Percentiles rank a stretch among this genome's conserved stretches.
These are phyloP conservation scores for Plasmodium reichenowi DNA, from an alignment of 169 alveolate genomes.

Conservation along the genomic window DNA sequence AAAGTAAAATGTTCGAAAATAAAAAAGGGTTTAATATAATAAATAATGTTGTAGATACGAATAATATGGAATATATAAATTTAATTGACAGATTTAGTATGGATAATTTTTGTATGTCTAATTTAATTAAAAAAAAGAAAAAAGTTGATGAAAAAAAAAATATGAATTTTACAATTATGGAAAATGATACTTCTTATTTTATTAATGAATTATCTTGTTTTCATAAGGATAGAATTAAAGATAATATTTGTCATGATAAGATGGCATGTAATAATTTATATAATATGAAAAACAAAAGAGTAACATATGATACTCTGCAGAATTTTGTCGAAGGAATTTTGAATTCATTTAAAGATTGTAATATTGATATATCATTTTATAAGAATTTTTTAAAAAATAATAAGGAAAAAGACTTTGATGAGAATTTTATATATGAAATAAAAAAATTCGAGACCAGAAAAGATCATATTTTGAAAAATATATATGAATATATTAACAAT, in stretches of 20 bases:
- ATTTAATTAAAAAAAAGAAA: neutral
- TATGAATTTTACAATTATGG: constrained; percentile 15
- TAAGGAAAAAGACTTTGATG: constrained; percentile 28
- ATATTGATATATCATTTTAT: constrained; percentile 25
- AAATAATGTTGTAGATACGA: neutral
- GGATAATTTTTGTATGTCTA: neutral
- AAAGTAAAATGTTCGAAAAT: too few species aligned
- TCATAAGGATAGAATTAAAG: neutral
- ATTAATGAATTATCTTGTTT: neutral
- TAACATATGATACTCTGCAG: neutral
- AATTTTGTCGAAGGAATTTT: constrained; percentile 32
- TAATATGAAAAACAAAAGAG: constrained; percentile 10
- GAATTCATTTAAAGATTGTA: constrained; percentile 1
- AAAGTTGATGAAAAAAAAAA: constrained; percentile 2
- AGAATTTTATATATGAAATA: constrained; percentile 47
- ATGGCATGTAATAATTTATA: neutral
- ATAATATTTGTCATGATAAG: neutral
- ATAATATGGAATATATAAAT: neutral
- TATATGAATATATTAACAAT: constrained; percentile 47
- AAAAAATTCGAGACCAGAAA: constrained; percentile 62
- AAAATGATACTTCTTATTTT: neutral
- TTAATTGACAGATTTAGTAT: neutral
- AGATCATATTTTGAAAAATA: constrained; percentile 43
- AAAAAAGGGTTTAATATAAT: neutral
- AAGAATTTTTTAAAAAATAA: constrained; percentile 26